A percentile compares a stretch with the other conserved stretches of the same genome.
These are phyloP conservation scores for Fusarium papillatum DNA, from an alignment of 2,329 filamentous ascomycete species.

Conservation along the genomic window DNA sequence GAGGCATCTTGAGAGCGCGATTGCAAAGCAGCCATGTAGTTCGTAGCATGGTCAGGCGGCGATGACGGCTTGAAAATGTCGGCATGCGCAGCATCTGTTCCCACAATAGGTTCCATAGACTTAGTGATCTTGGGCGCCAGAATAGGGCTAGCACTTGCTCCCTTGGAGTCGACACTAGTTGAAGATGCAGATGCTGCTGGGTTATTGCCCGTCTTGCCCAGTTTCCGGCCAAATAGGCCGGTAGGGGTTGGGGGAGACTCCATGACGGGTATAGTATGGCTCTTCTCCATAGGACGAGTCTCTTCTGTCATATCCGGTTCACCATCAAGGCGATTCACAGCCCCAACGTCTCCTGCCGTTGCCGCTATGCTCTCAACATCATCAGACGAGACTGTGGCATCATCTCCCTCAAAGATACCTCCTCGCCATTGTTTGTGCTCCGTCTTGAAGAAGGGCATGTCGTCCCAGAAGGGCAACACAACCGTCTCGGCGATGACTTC, in stretches of 20 bases:
- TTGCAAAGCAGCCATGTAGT: constrained; percentile 78
- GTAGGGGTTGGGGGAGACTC: constrained; percentile 53
- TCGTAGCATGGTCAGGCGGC: constrained; percentile 71
- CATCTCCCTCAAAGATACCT: constrained; percentile 80
- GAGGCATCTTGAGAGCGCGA: constrained; percentile 70
- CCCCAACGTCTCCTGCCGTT: constrained; percentile 61
- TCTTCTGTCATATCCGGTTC: constrained; percentile 53
- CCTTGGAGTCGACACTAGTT: constrained; percentile 62
- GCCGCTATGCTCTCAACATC: constrained; percentile 37
- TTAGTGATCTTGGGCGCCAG: constrained; percentile 52
- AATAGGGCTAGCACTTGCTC: constrained; percentile 50
- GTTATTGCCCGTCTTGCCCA: constrained; percentile 52
- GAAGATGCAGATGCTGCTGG: constrained; percentile 57
- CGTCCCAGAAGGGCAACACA: constrained; percentile 96
- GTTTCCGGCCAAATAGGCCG: constrained; percentile 65
- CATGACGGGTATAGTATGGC: constrained; percentile 61
- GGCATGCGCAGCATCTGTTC: constrained; percentile 75
- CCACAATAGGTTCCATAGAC: constrained; percentile 74
- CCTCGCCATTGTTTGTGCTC: constrained; percentile 84
- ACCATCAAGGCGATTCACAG: constrained; percentile 61
- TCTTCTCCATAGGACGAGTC: constrained; percentile 67
- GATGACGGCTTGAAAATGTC: constrained; percentile 73
- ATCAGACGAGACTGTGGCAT: constrained; percentile 53
- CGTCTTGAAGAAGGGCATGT: constrained; percentile 91
- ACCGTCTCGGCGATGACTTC: constrained; percentile 94